Base-by-base conservation (phyloP, 257 asterid genomes). In the Penstemon newberryi region DNA sequence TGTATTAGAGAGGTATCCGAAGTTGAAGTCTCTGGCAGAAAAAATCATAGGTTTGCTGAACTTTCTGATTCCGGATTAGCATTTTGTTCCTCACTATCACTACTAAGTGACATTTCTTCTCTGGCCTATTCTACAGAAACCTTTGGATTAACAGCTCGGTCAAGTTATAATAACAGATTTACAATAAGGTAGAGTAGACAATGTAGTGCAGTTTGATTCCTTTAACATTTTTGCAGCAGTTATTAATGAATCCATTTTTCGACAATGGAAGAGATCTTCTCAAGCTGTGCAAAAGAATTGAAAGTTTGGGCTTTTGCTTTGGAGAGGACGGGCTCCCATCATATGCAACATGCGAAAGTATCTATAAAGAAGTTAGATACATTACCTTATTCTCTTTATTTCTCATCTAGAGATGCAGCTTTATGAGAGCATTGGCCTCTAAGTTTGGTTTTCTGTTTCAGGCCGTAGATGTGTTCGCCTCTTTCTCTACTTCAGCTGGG, bases 391-490 rank as follows among this genome's bases (percentile, higher is more conserved):
- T 44, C 15, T 73, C 50, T 72, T 4, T 25, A 36, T 49, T 44
- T 64, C 43, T 71, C 52, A 25, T 59, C 42, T 54, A 44, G 6
- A 10, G 5, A 36, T 15, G 47, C 73, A 43, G 62, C 41, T 66
- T 51, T 25, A 56, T 66, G 57, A 74, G 44, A 56, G 63, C 11
- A 67, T 25, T 65, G 44, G 52, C 56, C 37, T 47, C 40, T 73
- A 63, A 66, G 50, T 49, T 43, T 61, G 69, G 56, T 52, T 73
- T 75, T 41, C 42, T 64, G 38, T 65, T 71, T 54, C 88, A 92
- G 98, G 97, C 97, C 44, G 80, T 89, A 70, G 97, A 94, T 75
- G 75, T 91, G 74, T 94, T 90, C 77, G 97, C 95, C 63, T 87
- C 95, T 67, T 90, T 87, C 72, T 75, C 85, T 64, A 87, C 95